A percentile compares a stretch with the other conserved stretches of the same genome.
phyloP scores from a whole-genome alignment of 2,329 filamentous ascomycete genomes.

The Paracoccidioides brasiliensis region DNA sequence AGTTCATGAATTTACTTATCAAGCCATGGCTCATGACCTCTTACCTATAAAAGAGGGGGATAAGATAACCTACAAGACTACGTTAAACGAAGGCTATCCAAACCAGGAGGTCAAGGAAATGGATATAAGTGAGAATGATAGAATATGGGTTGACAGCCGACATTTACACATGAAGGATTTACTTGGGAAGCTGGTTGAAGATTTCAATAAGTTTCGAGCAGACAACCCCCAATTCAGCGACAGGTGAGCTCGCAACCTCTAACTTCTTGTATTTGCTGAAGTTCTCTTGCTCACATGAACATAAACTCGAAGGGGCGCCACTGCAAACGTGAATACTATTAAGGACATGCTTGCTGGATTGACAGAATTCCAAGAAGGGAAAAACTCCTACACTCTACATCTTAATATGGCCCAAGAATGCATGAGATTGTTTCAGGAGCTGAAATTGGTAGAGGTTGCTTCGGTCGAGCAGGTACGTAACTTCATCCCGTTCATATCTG shows the following conservation, averaged over 20 bases:
- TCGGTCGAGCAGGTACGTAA: constrained; percentile 60
- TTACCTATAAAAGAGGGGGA: constrained; percentile 78
- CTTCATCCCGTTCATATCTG: constrained; percentile 1
- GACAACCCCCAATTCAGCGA: constrained; percentile 89
- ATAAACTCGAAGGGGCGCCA: constrained; percentile 42
- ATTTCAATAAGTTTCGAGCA: constrained; percentile 83
- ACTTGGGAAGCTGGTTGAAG: constrained; percentile 79
- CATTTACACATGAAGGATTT: constrained; percentile 98
- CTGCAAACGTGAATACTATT: constrained; percentile 74
- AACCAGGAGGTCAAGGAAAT: constrained; percentile 75
- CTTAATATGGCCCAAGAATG: constrained; percentile 94
- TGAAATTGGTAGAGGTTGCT: constrained; percentile 76
- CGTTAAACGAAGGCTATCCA: constrained; percentile 58
- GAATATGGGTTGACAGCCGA: constrained; percentile 87
- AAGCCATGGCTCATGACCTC: constrained; percentile 94
- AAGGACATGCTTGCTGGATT: constrained; percentile 94
- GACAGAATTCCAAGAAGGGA: constrained; percentile 89
- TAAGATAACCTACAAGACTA: constrained; percentile 72
- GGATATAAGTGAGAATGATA: constrained; percentile 81
- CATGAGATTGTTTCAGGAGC: constrained; percentile 80
- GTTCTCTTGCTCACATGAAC: constrained; percentile 5
- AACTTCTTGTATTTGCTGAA: background rate
- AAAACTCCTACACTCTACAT: constrained; percentile 87
- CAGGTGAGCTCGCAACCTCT: constrained; percentile 27
- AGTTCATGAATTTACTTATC: constrained; percentile 93